These are phyloP conservation scores for Avicennia marina DNA, from an alignment of 257 asterid species.

Conservation along the genomic window DNA sequence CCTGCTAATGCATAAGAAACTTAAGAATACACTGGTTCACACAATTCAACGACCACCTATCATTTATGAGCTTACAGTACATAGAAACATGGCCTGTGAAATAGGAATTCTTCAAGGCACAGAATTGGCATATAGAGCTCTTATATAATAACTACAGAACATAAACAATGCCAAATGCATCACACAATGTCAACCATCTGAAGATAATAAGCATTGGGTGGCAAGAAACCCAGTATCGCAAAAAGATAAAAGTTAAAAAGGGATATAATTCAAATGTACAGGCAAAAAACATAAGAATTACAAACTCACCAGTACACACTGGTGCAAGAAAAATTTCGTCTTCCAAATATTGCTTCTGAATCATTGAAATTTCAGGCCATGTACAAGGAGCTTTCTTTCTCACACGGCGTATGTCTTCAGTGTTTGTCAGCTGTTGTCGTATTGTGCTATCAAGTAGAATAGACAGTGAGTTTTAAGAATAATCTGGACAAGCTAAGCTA, in stretches of 20 bases:
- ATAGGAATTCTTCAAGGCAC: background rate
- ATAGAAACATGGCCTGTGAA: background rate
- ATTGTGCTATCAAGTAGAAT: conserved; percentile 46
- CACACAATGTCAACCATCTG: no score
- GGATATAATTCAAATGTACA: no score
- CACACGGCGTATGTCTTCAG: conserved; percentile 74
- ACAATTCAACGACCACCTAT: no score
- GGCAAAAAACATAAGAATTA: background rate
- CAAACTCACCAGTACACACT: conserved; percentile 47
- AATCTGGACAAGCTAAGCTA: background rate
- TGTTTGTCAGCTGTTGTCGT: conserved; percentile 62
- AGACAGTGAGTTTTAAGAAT: conserved; percentile 13
- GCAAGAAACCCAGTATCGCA: no score
- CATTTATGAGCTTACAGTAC: no score
- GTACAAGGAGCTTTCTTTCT: conserved; percentile 94
- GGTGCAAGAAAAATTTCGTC: conserved; percentile 60
- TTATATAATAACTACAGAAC: no score
- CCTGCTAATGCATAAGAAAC: no score
- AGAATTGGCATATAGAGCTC: no score
- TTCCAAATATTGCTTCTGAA: conserved; percentile 56
- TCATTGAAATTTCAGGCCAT: conserved; percentile 58
- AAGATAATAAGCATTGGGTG: no score
- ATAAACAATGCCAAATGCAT: no score
- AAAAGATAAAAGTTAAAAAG: no score
- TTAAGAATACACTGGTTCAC: no score